phyloP scores from a whole-genome alignment of 106 monocot species.

The Agapanthus africanus region DNA sequence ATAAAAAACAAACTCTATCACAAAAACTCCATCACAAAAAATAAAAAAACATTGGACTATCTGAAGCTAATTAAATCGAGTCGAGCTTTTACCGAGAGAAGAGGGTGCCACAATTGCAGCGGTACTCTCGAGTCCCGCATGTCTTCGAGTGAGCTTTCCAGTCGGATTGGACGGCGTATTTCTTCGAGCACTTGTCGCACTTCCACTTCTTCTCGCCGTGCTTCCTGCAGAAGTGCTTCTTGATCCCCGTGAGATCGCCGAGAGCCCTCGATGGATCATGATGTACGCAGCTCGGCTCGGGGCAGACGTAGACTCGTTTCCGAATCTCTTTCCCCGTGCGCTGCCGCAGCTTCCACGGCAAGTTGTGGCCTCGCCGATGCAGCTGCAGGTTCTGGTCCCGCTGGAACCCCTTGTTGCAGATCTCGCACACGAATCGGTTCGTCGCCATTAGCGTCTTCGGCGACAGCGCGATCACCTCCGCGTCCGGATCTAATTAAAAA shows the following conservation, averaged over 20 bases:
- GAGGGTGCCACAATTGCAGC: slow-evolving; percentile 38
- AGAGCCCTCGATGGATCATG: slow-evolving; percentile 34
- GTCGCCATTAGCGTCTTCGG: too few species aligned
- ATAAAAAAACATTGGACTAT: neutral
- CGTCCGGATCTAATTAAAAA: slow-evolving; percentile 30
- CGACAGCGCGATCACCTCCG: too few species aligned
- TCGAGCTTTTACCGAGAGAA: slow-evolving; percentile 23
- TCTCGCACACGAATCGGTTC: too few species aligned
- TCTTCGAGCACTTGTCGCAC: slow-evolving; percentile 50
- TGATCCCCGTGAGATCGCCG: too few species aligned
- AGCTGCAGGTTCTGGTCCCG: too few species aligned
- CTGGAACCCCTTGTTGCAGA: too few species aligned
- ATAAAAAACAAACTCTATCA: neutral
- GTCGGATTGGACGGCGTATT: slow-evolving; percentile 40
- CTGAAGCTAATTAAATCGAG: too few species aligned
- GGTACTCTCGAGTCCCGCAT: slow-evolving; percentile 35
- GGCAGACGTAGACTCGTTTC: slow-evolving; percentile 40
- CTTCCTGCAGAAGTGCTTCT: slow-evolving; percentile 40
- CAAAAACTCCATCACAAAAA: too few species aligned
- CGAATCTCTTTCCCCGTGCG: slow-evolving; percentile 25
- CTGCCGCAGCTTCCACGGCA: slow-evolving; percentile 47
- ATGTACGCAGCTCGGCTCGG: slow-evolving; percentile 31
- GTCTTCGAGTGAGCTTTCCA: slow-evolving; percentile 43
- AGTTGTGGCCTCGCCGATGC: too few species aligned
- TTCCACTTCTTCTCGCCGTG: slow-evolving; percentile 49